Evolutionary conservation across 2,329 filamentous ascomycete species (phyloP).

Genomic region (Monosporascus cannonballus): DNA sequence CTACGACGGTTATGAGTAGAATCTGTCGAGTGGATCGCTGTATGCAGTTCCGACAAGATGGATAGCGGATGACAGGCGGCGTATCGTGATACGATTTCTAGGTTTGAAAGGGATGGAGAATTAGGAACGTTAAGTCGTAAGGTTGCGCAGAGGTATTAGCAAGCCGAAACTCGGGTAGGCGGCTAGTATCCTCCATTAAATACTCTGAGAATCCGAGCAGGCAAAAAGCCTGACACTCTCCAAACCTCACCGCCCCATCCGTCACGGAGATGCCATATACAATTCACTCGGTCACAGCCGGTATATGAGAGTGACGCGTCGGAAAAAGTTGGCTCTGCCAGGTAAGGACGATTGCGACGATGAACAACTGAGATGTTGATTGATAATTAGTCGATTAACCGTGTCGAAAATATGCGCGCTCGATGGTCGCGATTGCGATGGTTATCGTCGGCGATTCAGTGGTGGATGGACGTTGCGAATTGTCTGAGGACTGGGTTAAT

Average conservation of each 20-base stretch:
- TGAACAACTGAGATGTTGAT: too few relatives aligned
- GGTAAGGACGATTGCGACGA: not conserved
- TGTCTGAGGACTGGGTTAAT: too few relatives aligned
- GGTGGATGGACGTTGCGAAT: not conserved
- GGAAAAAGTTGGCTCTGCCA: not conserved
- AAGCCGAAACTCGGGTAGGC: too few relatives aligned
- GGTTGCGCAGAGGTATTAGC: not conserved
- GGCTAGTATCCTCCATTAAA: not conserved
- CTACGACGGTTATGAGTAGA: not conserved
- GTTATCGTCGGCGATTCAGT: not conserved
- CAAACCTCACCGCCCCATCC: slow-evolving; percentile 41
- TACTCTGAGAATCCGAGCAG: slow-evolving; percentile 32
- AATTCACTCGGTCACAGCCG: not conserved
- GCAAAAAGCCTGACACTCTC: slow-evolving; percentile 40
- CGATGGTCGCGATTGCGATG: not conserved
- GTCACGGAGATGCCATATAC: slow-evolving; percentile 18
- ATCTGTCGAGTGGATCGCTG: not conserved
- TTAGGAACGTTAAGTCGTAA: too few relatives aligned
- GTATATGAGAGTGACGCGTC: not conserved
- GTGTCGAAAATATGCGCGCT: not conserved
- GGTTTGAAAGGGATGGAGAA: too few relatives aligned
- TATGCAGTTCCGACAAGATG: too few relatives aligned
- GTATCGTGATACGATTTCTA: too few relatives aligned
- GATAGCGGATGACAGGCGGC: too few relatives aligned
- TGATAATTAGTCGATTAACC: too few relatives aligned